Base-by-base conservation (phyloP, 2,329 filamentous ascomycete genomes). In the Exophiala spinifera region DNA sequence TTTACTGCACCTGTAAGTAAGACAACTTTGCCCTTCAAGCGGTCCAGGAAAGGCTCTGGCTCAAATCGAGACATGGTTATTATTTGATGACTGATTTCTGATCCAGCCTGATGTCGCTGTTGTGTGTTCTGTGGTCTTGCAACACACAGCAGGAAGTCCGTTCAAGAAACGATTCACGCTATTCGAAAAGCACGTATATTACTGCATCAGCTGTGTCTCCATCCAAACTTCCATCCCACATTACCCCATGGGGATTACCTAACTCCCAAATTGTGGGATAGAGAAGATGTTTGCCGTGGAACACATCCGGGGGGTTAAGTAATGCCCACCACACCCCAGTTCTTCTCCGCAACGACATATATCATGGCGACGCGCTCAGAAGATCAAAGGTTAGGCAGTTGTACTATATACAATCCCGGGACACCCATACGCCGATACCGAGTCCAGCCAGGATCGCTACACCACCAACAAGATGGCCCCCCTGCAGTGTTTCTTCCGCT, bases 401-500 rank as follows among this genome's bases (percentile, higher is more conserved):
- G 8, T 31, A 8, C n/a, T n/a, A 31, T 31, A 31, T 31, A 31
- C 40, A 44, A 13, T 44, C 40, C n/a, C n/a, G 40, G 17, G 6
- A 4, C 3, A 44, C 19, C 17, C 14, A 14, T 19, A 44, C 19
- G 37, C n/a, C n/a, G n/a, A n/a, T n/a, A 17, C 4, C 15, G 37
- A 3, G 10, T 44, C 14, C 40, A 44, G n/a, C 23, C 13, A 19
- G 40, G 19, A 44, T 44, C 23, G 4, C 20, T 21, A 23, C 13
- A 20, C 31, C 25, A 5, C 25, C 11, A 10, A 10, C 11, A 11
- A 31, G 25, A 49, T 49, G 46, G 49, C 49, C 11, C 37, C 51
- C 19, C 53, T 64, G 11, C 20, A 59, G 53, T 57, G 55, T 6
- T 49, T 61, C 42, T 48, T 59, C 50, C 57, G 55, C 17, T 10